These are phyloP conservation scores for Gracilaria domingensis DNA, from an alignment of 23 red algal genomes.

Conservation along the genomic window DNA sequence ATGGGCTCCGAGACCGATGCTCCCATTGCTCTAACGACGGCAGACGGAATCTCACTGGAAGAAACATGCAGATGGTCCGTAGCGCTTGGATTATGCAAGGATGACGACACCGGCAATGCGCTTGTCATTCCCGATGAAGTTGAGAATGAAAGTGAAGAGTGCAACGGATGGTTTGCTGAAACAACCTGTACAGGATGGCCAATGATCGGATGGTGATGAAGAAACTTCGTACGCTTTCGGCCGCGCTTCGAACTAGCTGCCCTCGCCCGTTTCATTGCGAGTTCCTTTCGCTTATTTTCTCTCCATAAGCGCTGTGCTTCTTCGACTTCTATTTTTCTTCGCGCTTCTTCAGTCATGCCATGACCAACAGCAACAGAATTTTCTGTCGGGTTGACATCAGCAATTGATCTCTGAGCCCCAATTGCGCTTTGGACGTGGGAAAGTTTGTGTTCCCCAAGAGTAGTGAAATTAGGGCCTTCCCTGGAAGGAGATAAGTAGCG, in stretches of 20 bases:
- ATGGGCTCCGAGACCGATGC: background rate
- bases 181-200: constrained; percentile 16
- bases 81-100: background rate
- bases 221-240: constrained; percentile 27
- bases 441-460: background rate
- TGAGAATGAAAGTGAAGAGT: background rate
- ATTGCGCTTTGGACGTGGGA: background rate
- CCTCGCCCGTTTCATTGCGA: constrained; percentile 50
- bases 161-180: background rate
- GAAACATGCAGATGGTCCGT: constrained; percentile 14
- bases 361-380: background rate
- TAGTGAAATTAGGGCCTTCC: background rate
- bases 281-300: constrained; percentile 63
- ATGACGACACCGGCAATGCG: background rate
- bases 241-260: constrained; percentile 60
- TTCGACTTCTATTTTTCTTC: constrained; percentile 29
- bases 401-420: background rate
- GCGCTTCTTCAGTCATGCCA: constrained; percentile 2
- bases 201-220: background rate
- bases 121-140: background rate
- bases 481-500: background rate
- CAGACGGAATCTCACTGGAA: background rate
- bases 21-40: background rate
- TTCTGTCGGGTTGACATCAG: background rate
- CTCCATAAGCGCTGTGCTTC: constrained; percentile 62